Base-by-base conservation (phyloP, 345 rosid genomes). In the Ailanthus altissimus region DNA sequence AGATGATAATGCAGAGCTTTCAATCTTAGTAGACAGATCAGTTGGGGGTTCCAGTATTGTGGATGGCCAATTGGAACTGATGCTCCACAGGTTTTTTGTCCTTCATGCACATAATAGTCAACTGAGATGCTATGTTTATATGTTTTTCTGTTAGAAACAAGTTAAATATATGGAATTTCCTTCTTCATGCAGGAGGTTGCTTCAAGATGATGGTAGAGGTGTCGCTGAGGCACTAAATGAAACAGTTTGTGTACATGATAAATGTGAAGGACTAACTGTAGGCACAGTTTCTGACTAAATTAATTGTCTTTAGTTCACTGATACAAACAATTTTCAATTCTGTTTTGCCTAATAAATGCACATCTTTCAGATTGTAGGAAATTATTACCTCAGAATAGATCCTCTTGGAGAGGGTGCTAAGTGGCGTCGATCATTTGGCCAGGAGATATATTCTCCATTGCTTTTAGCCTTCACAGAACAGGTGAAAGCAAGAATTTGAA, bases 61-160 rank as follows among this genome's bases (percentile, higher is more conserved):
- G 49, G 94, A 90, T 76, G 94, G 94, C n/a, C 88, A 88, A 81
- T 38, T 91, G 67, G 94, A 91, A 80, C 83, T 89, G 58, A 89
- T 91, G 92, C 90, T 91, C 36, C 92, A 91, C 61, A 87, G 91
- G 94, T 90, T 59, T 77, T 45, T n/a, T n/a, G 54, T 75, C 36
- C 46, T 61, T 65, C 53, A 53, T 28, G 46, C 38, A 43, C 23
- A 38, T 67, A 15, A 10, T 14, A 15, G n/a, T 63, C 2, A 32
- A 32, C 38, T 32, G 38, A 32, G 38, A 32, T 32, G 21, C 47
- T 49, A 38, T 21, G 36, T 53, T n/a, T 70, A 21, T 67, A 23
- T 63, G 20, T 47, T 70, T 23, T 20, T 40, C 47, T 15, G 36
- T 15, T 23, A 21, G 28, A 10, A 40, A 45, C 23, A 67, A 18